A percentile compares a stretch with the other conserved stretches of the same genome.
phyloP scores from a whole-genome alignment of 2,329 filamentous ascomycete genomes.

The Trichoderma koningiopsis region DNA sequence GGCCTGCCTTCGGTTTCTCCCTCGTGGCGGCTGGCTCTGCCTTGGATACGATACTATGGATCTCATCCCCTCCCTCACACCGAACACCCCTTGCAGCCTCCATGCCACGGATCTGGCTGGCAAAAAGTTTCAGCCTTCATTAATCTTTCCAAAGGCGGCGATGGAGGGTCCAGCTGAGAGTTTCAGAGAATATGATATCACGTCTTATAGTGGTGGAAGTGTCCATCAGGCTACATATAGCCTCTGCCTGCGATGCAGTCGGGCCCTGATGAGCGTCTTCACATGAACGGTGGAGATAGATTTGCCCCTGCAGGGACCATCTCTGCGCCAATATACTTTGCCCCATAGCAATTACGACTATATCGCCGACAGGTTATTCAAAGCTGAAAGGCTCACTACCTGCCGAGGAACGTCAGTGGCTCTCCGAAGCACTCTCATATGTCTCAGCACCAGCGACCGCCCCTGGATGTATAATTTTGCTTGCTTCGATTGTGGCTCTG shows the following conservation, averaged over 20 bases:
- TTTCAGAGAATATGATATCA: not conserved
- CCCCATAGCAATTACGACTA: not conserved
- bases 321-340: not conserved
- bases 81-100: not conserved
- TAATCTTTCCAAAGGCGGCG: not conserved
- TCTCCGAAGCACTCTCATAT: not conserved
- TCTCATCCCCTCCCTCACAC: not conserved
- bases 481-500: not conserved
- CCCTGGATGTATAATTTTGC: not conserved
- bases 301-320: not conserved
- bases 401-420: not conserved
- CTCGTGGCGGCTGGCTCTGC: constrained; percentile 14
- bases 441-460: not conserved
- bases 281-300: not conserved
- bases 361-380: not conserved
- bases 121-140: not conserved
- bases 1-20: not conserved
- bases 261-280: not conserved
- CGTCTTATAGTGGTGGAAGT: not conserved
- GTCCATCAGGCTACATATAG: not conserved
- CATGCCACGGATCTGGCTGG: not conserved
- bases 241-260: not conserved
- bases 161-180: not conserved
- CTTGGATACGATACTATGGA: not conserved
- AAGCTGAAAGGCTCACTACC: not conserved